phyloP scores from a whole-genome alignment of 176 grass and related monocot genomes.

The Stipa capillata region DNA sequence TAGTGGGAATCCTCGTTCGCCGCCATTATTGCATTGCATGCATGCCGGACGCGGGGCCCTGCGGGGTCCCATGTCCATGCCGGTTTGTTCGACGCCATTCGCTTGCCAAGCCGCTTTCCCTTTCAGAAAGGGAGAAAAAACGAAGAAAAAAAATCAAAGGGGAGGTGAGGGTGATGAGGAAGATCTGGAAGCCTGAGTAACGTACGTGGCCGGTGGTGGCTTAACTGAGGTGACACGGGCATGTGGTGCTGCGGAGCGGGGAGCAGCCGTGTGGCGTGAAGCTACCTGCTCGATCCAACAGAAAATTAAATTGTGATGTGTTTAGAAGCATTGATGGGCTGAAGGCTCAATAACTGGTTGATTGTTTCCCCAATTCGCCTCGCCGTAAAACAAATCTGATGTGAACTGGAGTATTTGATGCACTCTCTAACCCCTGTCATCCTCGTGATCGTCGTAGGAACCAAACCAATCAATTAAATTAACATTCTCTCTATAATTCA shows the following conservation, averaged over 20 bases:
- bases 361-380: too few species aligned
- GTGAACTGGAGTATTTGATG: too few species aligned
- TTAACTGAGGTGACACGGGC: background rate
- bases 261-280: background rate
- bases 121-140: background rate
- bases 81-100: background rate
- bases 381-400: too few species aligned
- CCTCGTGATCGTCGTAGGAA: too few species aligned
- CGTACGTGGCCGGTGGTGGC: background rate
- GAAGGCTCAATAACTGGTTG: too few species aligned
- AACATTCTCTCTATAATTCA: too few species aligned
- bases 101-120: background rate
- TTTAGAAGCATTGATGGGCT: too few species aligned
- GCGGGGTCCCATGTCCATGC: background rate
- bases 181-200: background rate
- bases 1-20: background rate
- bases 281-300: too few species aligned
- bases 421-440: too few species aligned
- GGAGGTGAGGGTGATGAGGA: too few species aligned
- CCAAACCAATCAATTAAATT: too few species aligned
- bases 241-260: background rate
- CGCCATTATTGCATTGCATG: slow-evolving; percentile 8
- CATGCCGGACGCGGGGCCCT: background rate
- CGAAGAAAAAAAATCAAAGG: background rate
- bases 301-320: too few species aligned